Percentiles rank a stretch among this genome's conserved stretches.
phyloP scores from a whole-genome alignment of 208 protist genomes.

The Acanthamoeba sp. region DNA sequence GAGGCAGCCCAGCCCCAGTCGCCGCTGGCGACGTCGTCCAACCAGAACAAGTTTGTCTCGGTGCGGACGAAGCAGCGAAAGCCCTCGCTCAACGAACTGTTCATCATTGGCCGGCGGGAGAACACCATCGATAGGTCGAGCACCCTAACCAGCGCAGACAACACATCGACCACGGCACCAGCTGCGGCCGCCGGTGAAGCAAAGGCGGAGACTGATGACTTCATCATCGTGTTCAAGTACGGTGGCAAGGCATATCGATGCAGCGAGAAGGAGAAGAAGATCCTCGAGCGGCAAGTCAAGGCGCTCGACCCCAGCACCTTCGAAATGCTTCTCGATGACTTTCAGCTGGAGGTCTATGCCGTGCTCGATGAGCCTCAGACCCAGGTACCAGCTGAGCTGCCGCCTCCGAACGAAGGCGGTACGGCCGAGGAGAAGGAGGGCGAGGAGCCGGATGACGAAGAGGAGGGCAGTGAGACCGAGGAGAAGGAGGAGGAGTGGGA shows the following conservation, averaged over 20 bases:
- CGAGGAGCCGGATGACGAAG: slow-evolving; percentile 11
- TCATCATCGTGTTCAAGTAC: slow-evolving; percentile 50
- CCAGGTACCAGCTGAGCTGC: background rate
- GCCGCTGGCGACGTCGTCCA: background rate
- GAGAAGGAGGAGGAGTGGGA: background rate
- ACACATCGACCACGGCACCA: background rate
- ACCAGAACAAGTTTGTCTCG: background rate
- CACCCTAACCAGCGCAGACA: background rate
- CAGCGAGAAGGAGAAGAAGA: slow-evolving; percentile 21
- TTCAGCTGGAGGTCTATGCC: slow-evolving; percentile 27
- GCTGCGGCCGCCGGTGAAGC: background rate
- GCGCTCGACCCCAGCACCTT: slow-evolving; percentile 4
- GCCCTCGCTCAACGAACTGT: slow-evolving; percentile 10
- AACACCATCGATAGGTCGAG: background rate
- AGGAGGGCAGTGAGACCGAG: background rate
- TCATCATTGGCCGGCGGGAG: background rate
- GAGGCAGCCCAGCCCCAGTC: background rate
- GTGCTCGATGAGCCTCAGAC: background rate
- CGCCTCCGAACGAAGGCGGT: background rate
- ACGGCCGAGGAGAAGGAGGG: background rate
- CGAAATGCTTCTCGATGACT: slow-evolving; percentile 12
- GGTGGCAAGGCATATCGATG: slow-evolving; percentile 6
- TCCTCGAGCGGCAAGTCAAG: slow-evolving; percentile 34
- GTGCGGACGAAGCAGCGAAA: background rate
- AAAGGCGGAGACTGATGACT: background rate